These are phyloP conservation scores for Ormosia semicastrata DNA, from an alignment of 306 rosid species.

Conservation along the genomic window DNA sequence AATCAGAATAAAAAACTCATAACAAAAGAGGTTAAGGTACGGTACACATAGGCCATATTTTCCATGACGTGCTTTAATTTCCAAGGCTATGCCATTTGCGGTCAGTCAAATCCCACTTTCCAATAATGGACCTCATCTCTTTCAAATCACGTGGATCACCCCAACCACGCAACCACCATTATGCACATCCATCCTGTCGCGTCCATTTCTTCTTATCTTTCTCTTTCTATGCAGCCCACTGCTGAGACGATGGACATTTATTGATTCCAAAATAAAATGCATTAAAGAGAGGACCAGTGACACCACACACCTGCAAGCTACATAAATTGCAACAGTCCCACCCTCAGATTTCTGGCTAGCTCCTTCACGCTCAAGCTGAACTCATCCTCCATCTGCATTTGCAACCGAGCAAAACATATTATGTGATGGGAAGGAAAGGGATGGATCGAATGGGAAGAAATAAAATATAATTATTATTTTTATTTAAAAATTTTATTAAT, in stretches of 20 bases:
- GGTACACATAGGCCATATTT: neutral
- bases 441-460: too few species aligned
- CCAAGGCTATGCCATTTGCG: neutral
- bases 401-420: neutral
- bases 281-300: neutral
- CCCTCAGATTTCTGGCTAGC: conserved; percentile 45
- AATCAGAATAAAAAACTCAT: neutral
- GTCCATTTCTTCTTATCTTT: neutral
- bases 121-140: neutral
- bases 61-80: neutral
- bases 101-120: conserved; percentile 4
- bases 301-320: neutral
- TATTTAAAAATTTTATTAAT: too few species aligned
- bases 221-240: neutral
- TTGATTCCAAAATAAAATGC: neutral
- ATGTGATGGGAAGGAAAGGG: too few species aligned
- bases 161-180: neutral
- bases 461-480: too few species aligned
- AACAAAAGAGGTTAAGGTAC: neutral
- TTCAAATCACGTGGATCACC: neutral
- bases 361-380: conserved; percentile 54
- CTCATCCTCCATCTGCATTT: conserved; percentile 59
- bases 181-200: neutral
- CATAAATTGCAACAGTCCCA: conserved; percentile 38
- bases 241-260: neutral